Evolutionary conservation across 495 filamentous ascomycete species (phyloP).

Genomic region (Penicillium dipodomyicola): DNA sequence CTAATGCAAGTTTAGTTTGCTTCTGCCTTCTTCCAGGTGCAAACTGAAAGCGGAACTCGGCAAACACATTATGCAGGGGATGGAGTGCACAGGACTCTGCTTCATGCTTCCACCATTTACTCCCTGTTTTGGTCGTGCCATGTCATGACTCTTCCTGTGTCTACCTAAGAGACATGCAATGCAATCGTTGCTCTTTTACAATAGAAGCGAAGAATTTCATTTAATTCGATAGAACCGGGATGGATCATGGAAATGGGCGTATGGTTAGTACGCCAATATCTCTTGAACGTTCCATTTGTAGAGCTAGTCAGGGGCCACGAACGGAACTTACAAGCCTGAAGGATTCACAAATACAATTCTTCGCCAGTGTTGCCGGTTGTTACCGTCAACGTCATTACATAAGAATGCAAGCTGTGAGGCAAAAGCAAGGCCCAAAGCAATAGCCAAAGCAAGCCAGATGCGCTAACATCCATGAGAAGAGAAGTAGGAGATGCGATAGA

Average conservation of each 20-base stretch:
- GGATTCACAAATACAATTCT: neutral
- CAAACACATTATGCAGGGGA: neutral
- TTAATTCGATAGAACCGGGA: neutral
- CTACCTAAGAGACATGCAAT: neutral
- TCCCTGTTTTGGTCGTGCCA: neutral
- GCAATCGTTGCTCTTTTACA: neutral
- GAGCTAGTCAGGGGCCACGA: neutral
- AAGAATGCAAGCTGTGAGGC: constrained; percentile 5
- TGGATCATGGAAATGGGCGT: neutral
- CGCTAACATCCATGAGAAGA: constrained; percentile 10
- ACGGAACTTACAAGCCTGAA: neutral
- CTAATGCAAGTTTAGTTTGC: neutral
- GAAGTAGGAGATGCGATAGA: neutral
- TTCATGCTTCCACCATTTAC: neutral
- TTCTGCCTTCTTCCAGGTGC: neutral
- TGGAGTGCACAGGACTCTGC: neutral
- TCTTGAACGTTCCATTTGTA: neutral
- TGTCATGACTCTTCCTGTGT: neutral
- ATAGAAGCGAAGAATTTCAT: neutral
- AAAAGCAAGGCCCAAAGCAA: neutral
- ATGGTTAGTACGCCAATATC: neutral
- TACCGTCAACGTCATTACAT: constrained; percentile 5
- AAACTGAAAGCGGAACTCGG: neutral
- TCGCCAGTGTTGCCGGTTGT: neutral
- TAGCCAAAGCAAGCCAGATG: constrained; percentile 1